phyloP scores from a whole-genome alignment of 2,329 filamentous ascomycete genomes.

The Pseudodiploospora longispora region DNA sequence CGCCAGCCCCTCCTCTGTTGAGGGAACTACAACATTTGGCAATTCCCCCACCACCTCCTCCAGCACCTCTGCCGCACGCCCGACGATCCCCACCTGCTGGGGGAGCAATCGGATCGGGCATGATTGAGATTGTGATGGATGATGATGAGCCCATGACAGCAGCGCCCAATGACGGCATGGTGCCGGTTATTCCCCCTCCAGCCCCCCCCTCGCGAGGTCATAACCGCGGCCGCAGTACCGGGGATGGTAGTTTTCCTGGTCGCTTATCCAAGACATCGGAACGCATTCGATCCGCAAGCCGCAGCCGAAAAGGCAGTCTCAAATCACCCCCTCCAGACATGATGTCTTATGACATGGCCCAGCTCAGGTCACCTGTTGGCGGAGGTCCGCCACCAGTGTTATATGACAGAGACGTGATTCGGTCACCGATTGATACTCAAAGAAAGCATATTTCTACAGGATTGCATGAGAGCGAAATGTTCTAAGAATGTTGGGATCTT shows the following conservation, averaged over 20 bases:
- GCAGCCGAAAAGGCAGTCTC: conserved; percentile 38
- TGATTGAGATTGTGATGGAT: conserved; percentile 61
- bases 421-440: conserved; percentile 23
- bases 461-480: conserved; percentile 47
- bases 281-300: conserved; percentile 51
- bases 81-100: conserved; percentile 30
- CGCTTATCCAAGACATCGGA: conserved; percentile 52
- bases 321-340: conserved; percentile 22
- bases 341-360: conserved; percentile 25
- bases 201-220: conserved; percentile 39
- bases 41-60: conserved; percentile 52
- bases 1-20: conserved; percentile 45
- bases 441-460: conserved; percentile 41
- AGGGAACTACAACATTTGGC: conserved; percentile 57
- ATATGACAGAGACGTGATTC: conserved; percentile 29
- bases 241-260: conserved; percentile 43
- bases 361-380: conserved; percentile 21
- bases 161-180: conserved; percentile 32
- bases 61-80: conserved; percentile 45
- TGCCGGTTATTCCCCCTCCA: conserved; percentile 38
- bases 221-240: conserved; percentile 48
- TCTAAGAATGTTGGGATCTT: conserved; percentile 25
- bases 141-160: conserved; percentile 37
- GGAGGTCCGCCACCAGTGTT: conserved; percentile 24
- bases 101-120: conserved; percentile 42